Percentiles rank a stretch among this genome's conserved stretches.
Evolutionary conservation across 148 eudicot species (phyloP).

Genomic region (Rhododendron williamsianum): DNA sequence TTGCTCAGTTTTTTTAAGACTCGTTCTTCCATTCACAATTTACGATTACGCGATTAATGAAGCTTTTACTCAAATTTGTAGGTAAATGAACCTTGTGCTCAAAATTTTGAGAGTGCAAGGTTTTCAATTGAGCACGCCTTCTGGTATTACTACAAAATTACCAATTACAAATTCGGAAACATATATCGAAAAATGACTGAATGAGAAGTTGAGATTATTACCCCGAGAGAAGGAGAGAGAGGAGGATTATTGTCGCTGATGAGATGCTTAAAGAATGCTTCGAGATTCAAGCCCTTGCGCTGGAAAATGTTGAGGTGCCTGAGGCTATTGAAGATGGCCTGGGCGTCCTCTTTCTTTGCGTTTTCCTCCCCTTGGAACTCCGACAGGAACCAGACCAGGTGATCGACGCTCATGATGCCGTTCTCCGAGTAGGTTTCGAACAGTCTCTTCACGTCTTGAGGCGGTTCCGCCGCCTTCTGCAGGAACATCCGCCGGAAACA

Average conservation of each 20-base stretch:
- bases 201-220: constrained; percentile 17
- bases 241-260: constrained; percentile 49
- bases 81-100: no score
- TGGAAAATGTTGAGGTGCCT: constrained; percentile 39
- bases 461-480: constrained; percentile 32
- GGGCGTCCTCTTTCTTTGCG: constrained; percentile 31
- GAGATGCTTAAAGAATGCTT: constrained; percentile 48
- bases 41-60: not conserved
- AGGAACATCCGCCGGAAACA: constrained; percentile 45
- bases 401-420: constrained; percentile 38
- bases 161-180: no score
- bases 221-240: constrained; percentile 27
- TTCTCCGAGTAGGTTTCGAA: constrained; percentile 42
- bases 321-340: constrained; percentile 30
- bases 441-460: constrained; percentile 33
- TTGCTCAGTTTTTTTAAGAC: not conserved
- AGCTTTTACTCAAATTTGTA: not conserved
- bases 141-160: no score
- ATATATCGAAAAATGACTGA: not conserved
- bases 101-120: no score
- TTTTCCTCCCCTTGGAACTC: constrained; percentile 40
- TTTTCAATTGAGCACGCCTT: no score
- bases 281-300: constrained; percentile 41
- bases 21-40: not conserved
- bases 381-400: constrained; percentile 28